Conservation (phyloP, 208 protist species). For the Crithidia acanthocephali region DNA sequence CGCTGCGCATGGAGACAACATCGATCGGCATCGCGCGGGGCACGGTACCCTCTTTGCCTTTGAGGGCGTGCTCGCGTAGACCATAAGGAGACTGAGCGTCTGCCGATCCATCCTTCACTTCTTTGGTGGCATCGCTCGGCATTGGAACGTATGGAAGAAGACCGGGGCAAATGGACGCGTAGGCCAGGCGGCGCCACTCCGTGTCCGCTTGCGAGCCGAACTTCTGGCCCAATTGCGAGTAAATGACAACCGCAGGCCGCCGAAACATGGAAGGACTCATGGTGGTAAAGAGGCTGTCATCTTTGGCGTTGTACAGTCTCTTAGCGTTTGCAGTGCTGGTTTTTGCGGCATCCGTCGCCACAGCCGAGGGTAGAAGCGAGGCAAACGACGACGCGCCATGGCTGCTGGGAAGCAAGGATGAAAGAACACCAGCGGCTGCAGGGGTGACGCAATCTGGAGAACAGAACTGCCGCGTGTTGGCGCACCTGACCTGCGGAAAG, state of each 20-base stretch:
- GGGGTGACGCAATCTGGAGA: constrained; percentile 1
- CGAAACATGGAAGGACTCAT: constrained; percentile 61
- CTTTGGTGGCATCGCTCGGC: constrained; percentile 12
- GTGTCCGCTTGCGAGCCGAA: constrained; percentile 73
- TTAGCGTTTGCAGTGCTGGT: neutral
- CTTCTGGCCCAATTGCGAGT: constrained; percentile 84
- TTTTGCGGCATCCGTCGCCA: neutral
- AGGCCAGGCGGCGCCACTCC: constrained; percentile 78
- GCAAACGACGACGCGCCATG: constrained; percentile 34
- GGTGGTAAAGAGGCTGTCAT: constrained; percentile 54
- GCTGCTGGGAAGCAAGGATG: constrained; percentile 24
- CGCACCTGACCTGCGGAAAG: constrained; percentile 59
- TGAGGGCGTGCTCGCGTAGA: neutral
- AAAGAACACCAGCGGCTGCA: neutral
- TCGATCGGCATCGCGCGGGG: constrained; percentile 61
- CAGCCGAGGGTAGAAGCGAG: constrained; percentile 19
- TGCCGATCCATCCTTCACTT: neutral
- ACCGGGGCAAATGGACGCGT: constrained; percentile 66
- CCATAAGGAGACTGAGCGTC: constrained; percentile 8
- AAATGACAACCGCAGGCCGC: constrained; percentile 82
- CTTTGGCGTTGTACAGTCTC: constrained; percentile 43
- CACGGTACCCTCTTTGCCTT: constrained; percentile 8
- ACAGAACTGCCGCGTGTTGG: constrained; percentile 69
- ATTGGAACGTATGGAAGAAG: constrained; percentile 51
- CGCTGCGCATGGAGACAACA: constrained; percentile 80